phyloP scores from a whole-genome alignment of 202 grass and related monocot species.

The Brachypodium distachyon region DNA sequence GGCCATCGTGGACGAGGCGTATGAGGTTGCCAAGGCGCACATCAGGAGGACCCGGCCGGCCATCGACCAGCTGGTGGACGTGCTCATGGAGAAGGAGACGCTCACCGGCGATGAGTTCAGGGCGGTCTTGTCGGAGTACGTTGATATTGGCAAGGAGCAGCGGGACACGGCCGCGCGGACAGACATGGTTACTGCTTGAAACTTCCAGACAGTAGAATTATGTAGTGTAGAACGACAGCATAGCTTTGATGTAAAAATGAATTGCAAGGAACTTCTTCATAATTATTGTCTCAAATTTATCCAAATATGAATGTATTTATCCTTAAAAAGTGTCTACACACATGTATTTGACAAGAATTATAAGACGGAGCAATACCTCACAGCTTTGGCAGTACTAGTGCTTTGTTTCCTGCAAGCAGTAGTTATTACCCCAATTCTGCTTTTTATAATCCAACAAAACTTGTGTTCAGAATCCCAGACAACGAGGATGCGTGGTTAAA shows the following conservation, averaged over 20 bases:
- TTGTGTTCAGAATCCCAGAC: neutral
- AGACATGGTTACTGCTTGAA: slow-evolving; percentile 42
- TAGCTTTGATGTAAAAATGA: neutral
- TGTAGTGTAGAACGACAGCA: neutral
- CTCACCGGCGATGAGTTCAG: slow-evolving; percentile 68
- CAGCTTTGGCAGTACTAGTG: neutral
- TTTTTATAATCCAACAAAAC: neutral
- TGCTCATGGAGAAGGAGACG: slow-evolving; percentile 77
- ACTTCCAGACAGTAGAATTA: neutral
- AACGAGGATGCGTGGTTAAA: neutral
- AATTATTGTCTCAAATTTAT: too few relatives aligned
- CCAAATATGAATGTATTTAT: neutral
- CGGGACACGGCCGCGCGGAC: slow-evolving; percentile 16
- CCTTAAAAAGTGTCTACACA: too few relatives aligned
- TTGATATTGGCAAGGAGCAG: slow-evolving; percentile 30
- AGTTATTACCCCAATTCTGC: neutral
- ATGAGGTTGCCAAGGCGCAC: slow-evolving; percentile 63
- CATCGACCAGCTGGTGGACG: slow-evolving; percentile 71
- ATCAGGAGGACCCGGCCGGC: slow-evolving; percentile 55
- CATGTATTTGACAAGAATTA: too few relatives aligned
- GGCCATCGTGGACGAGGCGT: slow-evolving; percentile 49
- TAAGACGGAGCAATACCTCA: too few relatives aligned
- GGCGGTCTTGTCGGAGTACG: slow-evolving; percentile 59
- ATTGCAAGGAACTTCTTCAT: too few relatives aligned
- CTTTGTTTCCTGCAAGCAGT: neutral